Evolutionary conservation across 306 rosid species (phyloP), one percentile per base, ranked within the genome.

Genomic region (Pterocarpus macrocarpus): DNA sequence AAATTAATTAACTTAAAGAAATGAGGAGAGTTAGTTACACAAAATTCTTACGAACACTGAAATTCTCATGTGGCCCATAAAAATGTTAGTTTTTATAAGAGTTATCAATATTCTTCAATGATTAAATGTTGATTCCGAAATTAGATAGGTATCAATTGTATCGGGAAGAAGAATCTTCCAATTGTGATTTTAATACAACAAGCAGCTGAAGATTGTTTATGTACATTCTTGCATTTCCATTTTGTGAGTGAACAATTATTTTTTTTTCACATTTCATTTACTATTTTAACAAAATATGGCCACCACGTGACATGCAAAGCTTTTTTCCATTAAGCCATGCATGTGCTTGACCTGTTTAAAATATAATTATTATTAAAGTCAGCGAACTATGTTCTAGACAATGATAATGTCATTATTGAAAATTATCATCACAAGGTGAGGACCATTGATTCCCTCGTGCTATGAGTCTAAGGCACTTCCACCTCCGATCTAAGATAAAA

Each of bases 221-320:
- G 5, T 53, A 15, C 32, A 16, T 5, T 56, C 5, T 56, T 56
- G 11, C 62, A 56, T 53, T 53, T 14, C 28, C 4, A 6, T 17
- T 56, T 56, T 56, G 11, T 7, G 8, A 2, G 30, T 22, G n/a
- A 28, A 69, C 57, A 17, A 64, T 15, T 34, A 58, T 58, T 53
- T 53, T 52, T 52, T 30, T 70, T 70, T 59, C 34, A 47, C n/a
- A 17, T 35, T 35, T 57, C 12, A 30, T 49, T 16, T 5, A 22
- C 36, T 36, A 14, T 45, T 35, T 68, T 36, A 7, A 72, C 56
- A 78, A 65, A 49, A 72, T 32, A 39, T 78, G 65, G 43, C 44
- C 22, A 64, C 52, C 83, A 70, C 77, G 73, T 84, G 81, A 73
- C 53, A 39, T 50, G 69, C 33, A 79, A 50, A 67, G 73, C 47